These are phyloP conservation scores for Cucurbita pepo DNA, from an alignment of 306 rosid species.

Conservation along the genomic window DNA sequence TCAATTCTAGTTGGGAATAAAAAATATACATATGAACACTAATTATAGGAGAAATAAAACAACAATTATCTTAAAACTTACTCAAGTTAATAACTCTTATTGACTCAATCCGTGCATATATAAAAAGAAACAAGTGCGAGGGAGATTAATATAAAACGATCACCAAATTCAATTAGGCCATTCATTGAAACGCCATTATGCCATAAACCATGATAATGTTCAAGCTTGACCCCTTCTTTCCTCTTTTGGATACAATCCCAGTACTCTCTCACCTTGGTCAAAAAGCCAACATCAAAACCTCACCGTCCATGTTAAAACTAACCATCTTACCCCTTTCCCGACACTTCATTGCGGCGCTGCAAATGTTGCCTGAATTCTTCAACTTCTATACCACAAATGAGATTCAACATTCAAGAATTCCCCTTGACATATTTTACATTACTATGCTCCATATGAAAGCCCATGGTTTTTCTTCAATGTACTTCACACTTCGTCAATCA, in stretches of 20 bases:
- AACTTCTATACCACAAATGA: not conserved
- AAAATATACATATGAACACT: too few species aligned
- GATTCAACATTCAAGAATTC: not conserved
- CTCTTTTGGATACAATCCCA: not conserved
- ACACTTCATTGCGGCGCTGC: not conserved
- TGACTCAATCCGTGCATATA: too few species aligned
- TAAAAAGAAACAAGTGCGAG: too few species aligned
- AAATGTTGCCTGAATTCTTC: not conserved
- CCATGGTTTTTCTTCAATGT: not conserved
- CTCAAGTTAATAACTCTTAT: too few species aligned
- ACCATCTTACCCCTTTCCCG: not conserved
- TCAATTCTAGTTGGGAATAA: too few species aligned
- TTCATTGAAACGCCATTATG: too few species aligned
- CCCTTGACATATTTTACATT: not conserved
- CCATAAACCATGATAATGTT: not conserved
- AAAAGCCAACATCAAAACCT: not conserved
- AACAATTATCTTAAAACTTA: too few species aligned
- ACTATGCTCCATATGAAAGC: not conserved
- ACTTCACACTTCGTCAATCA: not conserved
- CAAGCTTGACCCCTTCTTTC: not conserved
- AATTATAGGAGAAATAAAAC: too few species aligned
- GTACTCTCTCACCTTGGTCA: not conserved
- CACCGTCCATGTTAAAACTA: not conserved
- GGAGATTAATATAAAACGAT: too few species aligned
- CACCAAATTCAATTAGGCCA: too few species aligned